phyloP scores from a whole-genome alignment of 78 protist genomes.

The Isochrysis galbana region DNA sequence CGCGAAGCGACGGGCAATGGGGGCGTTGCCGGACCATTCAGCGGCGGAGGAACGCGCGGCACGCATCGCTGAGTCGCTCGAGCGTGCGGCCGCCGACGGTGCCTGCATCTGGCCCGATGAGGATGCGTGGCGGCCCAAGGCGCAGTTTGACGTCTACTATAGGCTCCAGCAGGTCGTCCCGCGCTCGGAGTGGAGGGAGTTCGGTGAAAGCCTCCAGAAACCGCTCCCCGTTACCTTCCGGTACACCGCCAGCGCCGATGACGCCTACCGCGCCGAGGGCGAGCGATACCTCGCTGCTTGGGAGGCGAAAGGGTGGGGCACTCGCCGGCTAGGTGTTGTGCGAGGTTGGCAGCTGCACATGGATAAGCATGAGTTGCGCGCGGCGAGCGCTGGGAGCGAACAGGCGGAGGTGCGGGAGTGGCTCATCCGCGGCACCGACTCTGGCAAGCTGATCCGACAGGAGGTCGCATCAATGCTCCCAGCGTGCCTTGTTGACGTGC shows the following conservation, averaged over 20 bases:
- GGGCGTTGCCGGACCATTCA: too few relatives aligned
- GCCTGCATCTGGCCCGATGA: not conserved
- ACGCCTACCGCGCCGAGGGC: not conserved
- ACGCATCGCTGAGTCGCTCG: too few relatives aligned
- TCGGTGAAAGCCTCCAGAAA: not conserved
- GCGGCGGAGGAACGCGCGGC: too few relatives aligned
- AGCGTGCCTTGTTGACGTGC: not conserved
- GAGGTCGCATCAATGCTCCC: slow-evolving; percentile 57
- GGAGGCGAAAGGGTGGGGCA: not conserved
- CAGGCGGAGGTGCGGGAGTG: not conserved
- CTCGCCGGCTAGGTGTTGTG: not conserved
- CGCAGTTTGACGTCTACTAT: not conserved
- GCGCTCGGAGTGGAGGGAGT: not conserved
- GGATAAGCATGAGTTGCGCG: slow-evolving; percentile 6
- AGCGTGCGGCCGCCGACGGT: too few relatives aligned
- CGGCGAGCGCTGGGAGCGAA: not conserved
- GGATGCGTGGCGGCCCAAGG: slow-evolving; percentile 1
- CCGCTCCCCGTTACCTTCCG: slow-evolving; percentile 14
- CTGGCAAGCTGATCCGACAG: not conserved
- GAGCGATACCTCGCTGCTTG: not conserved
- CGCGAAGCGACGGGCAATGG: too few relatives aligned
- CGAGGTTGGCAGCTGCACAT: slow-evolving; percentile 6
- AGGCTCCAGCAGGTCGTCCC: not conserved
- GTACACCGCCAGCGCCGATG: not conserved
- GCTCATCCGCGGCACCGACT: not conserved